Conservation (phyloP, 1,139 yeast species). For the Candida sojae region DNA sequence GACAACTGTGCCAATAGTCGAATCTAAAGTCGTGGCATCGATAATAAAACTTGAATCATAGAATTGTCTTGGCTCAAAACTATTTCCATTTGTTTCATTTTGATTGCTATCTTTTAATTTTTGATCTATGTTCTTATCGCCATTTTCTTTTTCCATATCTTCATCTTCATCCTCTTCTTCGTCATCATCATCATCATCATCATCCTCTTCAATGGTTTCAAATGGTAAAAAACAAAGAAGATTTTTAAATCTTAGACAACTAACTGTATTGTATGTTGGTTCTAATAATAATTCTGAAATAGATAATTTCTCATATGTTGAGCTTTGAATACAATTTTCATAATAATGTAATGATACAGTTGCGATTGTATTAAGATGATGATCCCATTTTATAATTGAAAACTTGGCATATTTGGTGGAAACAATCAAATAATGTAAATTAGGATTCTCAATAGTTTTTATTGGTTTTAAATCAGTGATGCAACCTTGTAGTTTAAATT, state of each 20-base stretch:
- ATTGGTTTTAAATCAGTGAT: conserved; percentile 61
- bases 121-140: conserved; percentile 7
- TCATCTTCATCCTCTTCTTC: conserved; percentile 29
- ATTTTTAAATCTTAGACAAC: conserved; percentile 71
- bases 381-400: conserved; percentile 76
- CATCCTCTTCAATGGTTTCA: conserved; percentile 44
- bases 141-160: conserved; percentile 9
- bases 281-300: conserved; percentile 61
- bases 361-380: conserved; percentile 46
- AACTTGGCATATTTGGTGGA: conserved; percentile 77
- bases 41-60: conserved; percentile 55
- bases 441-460: conserved; percentile 50
- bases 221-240: conserved; percentile 76
- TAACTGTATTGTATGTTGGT: conserved; percentile 58
- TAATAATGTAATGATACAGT: conserved; percentile 87
- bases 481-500: conserved; percentile 71
- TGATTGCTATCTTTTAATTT: conserved; percentile 5
- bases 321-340: conserved; percentile 63
- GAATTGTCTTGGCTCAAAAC: conserved; percentile 9
- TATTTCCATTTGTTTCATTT: conserved; percentile 7
- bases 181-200: conserved; percentile 41
- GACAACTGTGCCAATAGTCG: conserved; percentile 58
- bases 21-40: conserved; percentile 57
- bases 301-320: conserved; percentile 48
- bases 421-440: conserved; percentile 62